Percentiles rank a stretch among this genome's conserved stretches.
These are phyloP conservation scores for Sclerotinia trifoliorum DNA, from an alignment of 2,329 filamentous ascomycete species.

Conservation along the genomic window DNA sequence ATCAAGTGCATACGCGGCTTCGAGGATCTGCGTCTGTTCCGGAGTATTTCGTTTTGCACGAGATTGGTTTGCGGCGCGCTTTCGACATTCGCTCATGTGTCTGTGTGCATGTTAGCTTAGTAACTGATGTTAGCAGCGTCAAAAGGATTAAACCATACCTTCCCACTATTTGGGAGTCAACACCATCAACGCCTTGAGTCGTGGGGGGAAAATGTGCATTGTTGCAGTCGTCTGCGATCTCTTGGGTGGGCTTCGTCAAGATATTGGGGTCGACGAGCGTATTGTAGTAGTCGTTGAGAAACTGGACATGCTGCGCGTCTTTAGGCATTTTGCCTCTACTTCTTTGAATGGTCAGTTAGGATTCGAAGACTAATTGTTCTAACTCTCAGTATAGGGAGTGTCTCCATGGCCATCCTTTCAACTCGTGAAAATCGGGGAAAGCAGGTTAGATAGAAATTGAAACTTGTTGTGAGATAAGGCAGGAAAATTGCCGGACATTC, in stretches of 20 bases:
- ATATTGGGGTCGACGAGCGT: background rate
- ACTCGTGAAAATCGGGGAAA: no score
- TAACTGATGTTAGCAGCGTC: no score
- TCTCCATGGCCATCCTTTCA: background rate
- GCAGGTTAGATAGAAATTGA: background rate
- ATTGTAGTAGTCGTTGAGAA: background rate
- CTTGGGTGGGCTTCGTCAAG: background rate
- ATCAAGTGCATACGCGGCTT: background rate
- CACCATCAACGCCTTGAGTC: background rate
- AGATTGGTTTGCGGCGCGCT: background rate
- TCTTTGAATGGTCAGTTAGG: background rate
- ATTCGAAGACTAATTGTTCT: background rate
- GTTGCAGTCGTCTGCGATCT: background rate
- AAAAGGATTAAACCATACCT: background rate
- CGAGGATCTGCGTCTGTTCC: background rate
- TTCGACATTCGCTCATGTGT: constrained; percentile 4
- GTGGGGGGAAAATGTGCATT: background rate
- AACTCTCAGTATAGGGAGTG: background rate
- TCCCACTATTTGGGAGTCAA: constrained; percentile 7
- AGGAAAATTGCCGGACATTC: background rate
- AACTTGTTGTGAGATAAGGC: background rate
- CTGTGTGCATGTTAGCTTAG: constrained; percentile 7
- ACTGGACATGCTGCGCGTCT: background rate
- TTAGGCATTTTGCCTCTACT: constrained; percentile 5
- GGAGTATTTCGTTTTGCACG: background rate